Percentiles rank a stretch among this genome's conserved stretches.
phyloP scores from a whole-genome alignment of 192 early-diverging fungal species.

The Radiomyces spectabilis region DNA sequence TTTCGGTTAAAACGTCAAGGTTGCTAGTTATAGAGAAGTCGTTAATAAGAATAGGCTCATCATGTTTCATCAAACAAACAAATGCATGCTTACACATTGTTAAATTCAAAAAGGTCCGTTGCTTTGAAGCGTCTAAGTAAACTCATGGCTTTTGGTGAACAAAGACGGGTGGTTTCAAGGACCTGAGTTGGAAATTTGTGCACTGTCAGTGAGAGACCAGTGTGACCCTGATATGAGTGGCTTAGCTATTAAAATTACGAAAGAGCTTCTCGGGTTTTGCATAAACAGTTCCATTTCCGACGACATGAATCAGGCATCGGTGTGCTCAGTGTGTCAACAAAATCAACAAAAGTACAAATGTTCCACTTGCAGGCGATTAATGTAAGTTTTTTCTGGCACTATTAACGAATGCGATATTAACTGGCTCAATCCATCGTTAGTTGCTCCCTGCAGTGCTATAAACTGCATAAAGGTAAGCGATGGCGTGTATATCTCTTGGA shows the following conservation, averaged over 20 bases:
- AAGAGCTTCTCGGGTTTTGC: neutral
- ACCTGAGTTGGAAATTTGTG: neutral
- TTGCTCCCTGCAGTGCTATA: conserved; percentile 22
- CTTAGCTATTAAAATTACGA: too few relatives aligned
- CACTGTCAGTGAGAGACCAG: too few relatives aligned
- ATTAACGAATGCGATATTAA: neutral
- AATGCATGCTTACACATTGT: conserved; percentile 63
- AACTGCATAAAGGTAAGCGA: conserved; percentile 26
- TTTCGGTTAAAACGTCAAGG: conserved; percentile 91
- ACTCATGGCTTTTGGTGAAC: conserved; percentile 14
- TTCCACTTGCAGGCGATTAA: conserved; percentile 15
- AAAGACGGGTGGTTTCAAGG: neutral
- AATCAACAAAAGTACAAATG: conserved; percentile 22
- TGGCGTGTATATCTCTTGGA: neutral
- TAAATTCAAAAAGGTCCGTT: conserved; percentile 91
- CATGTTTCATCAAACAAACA: neutral
- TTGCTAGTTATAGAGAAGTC: conserved; percentile 53
- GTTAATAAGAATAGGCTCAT: neutral
- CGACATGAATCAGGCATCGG: neutral
- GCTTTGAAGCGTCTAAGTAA: conserved; percentile 46
- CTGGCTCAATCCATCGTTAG: neutral
- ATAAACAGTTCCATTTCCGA: neutral
- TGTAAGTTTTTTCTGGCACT: conserved; percentile 11
- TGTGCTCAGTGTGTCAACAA: conserved; percentile 14
- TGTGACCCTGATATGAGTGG: too few relatives aligned